Percentiles rank a stretch among this genome's conserved stretches.
phyloP scores from a whole-genome alignment of 1,284 basidiomycete species.

The Marasmius sp. region DNA sequence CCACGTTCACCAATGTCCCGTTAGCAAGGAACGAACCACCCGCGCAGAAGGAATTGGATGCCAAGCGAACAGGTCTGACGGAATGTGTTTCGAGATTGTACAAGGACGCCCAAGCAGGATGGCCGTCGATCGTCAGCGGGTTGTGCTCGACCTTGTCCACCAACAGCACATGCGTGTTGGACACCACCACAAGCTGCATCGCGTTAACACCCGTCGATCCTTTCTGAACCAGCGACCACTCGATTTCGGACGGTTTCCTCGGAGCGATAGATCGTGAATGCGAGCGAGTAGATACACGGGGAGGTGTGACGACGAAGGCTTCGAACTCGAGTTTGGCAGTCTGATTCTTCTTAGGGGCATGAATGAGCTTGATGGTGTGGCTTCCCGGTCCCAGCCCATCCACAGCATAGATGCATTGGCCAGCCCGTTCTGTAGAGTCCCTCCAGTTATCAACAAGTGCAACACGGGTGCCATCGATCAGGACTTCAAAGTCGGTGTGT shows the following conservation, averaged over 20 bases:
- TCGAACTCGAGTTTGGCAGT: slow-evolving; percentile 53
- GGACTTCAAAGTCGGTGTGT: slow-evolving; percentile 58
- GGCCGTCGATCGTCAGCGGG: slow-evolving; percentile 66
- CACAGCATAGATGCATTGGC: slow-evolving; percentile 67
- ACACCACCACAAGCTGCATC: slow-evolving; percentile 78
- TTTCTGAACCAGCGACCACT: slow-evolving; percentile 53
- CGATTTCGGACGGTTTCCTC: slow-evolving; percentile 15
- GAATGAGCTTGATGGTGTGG: slow-evolving; percentile 66
- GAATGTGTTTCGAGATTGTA: slow-evolving; percentile 68
- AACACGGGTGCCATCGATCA: slow-evolving; percentile 53
- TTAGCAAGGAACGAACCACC: slow-evolving; percentile 77
- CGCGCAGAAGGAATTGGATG: slow-evolving; percentile 88
- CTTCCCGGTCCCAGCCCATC: slow-evolving; percentile 50
- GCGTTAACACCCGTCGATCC: slow-evolving; percentile 79
- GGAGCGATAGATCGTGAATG: not conserved
- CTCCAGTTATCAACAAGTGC: slow-evolving; percentile 49
- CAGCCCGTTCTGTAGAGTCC: slow-evolving; percentile 24
- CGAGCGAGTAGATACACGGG: slow-evolving; percentile 2
- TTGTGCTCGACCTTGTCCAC: slow-evolving; percentile 88
- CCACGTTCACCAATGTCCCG: slow-evolving; percentile 75
- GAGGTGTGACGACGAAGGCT: slow-evolving; percentile 61
- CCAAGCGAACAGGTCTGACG: slow-evolving; percentile 61
- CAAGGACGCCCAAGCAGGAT: slow-evolving; percentile 77
- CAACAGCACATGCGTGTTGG: slow-evolving; percentile 67
- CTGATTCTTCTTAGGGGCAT: slow-evolving; percentile 38